phyloP scores from a whole-genome alignment of 768 basidiomycete species.

The Mycena leptocephala region DNA sequence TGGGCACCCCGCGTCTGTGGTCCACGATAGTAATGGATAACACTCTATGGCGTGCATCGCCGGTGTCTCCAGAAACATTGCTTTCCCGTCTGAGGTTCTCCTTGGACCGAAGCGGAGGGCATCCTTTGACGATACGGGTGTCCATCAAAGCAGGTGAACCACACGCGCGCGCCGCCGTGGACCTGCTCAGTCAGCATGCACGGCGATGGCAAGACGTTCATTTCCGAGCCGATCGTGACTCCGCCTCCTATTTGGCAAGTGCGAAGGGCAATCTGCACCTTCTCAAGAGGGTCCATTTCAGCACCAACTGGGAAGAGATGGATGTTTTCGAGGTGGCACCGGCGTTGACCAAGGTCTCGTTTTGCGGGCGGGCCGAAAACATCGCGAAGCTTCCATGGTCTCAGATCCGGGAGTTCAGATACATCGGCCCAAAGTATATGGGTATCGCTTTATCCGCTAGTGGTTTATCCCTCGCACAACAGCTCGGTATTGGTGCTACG shows the following conservation, averaged over 20 bases:
- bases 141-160: no score
- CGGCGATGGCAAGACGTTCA: no score
- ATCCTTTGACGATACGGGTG: no score
- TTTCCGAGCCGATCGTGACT: no score
- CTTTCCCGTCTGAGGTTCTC: no score
- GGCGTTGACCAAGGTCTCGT: neutral
- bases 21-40: no score
- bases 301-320: neutral
- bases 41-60: no score
- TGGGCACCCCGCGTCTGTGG: no score
- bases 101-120: no score
- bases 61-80: no score
- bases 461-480: neutral
- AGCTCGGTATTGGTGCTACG: neutral
- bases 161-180: no score
- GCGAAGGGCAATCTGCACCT: neutral
- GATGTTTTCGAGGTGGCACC: neutral
- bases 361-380: neutral
- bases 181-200: no score
- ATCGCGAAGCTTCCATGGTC: neutral
- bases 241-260: neutral
- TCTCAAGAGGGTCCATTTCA: neutral
- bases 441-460: neutral
- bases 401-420: neutral
- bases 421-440: neutral